Percentiles rank a stretch among this genome's conserved stretches.
These are phyloP conservation scores for Termitomyces eurrhizus DNA, from an alignment of 768 basidiomycete species.

Conservation along the genomic window DNA sequence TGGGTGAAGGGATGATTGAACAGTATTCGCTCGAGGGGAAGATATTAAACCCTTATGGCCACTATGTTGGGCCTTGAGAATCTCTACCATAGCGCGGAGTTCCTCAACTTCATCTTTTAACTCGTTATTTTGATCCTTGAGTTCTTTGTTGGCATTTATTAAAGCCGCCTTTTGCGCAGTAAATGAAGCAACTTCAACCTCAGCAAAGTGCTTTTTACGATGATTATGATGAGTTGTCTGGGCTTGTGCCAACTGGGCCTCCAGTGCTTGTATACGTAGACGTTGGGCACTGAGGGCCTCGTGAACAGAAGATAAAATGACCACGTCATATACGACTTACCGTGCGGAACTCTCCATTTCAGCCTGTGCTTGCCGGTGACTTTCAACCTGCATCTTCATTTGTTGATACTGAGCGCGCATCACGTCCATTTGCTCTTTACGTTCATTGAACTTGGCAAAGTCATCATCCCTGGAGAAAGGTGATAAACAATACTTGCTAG, in stretches of 20 bases:
- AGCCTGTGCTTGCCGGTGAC: constrained; percentile 48
- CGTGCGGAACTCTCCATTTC: constrained; percentile 56
- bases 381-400: constrained; percentile 61
- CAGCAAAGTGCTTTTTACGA: constrained; percentile 26
- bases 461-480: constrained; percentile 59
- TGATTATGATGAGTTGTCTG: constrained; percentile 34
- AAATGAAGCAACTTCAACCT: constrained; percentile 41
- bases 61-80: constrained; percentile 53
- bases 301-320: neutral
- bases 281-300: constrained; percentile 43
- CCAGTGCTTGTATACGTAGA: constrained; percentile 58
- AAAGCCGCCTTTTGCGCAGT: constrained; percentile 43
- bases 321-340: constrained; percentile 33
- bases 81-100: constrained; percentile 66
- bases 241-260: constrained; percentile 48
- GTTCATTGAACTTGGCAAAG: constrained; percentile 64
- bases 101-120: constrained; percentile 50
- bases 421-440: constrained; percentile 51
- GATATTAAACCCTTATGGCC: constrained; percentile 22
- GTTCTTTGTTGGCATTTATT: constrained; percentile 43
- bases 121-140: constrained; percentile 54
- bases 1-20: neutral
- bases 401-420: constrained; percentile 60
- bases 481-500: neutral
- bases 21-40: constrained; percentile 1